A percentile compares a stretch with the other conserved stretches of the same genome.
These are phyloP conservation scores for Dendrocalamus latiflorus DNA, from an alignment of 202 grass and related monocot species.

Conservation along the genomic window DNA sequence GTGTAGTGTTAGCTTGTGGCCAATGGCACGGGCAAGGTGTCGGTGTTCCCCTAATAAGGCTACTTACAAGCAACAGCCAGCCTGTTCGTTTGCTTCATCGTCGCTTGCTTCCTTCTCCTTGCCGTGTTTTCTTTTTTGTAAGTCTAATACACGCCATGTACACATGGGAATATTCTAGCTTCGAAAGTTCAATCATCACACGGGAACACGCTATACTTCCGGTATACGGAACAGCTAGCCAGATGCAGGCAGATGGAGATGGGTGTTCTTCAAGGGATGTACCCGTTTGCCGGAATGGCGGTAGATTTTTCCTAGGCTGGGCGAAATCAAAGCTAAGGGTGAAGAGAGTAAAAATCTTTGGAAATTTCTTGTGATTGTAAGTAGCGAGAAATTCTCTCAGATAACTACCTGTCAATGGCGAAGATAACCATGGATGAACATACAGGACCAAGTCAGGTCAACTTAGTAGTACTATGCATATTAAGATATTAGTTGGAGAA, in stretches of 20 bases:
- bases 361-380: neutral
- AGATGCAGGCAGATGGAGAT: neutral
- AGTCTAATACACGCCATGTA: conserved; percentile 30
- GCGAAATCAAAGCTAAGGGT: neutral
- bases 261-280: conserved; percentile 12
- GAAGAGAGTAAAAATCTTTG: neutral
- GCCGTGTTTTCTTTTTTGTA: neutral
- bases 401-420: neutral
- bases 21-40: conserved; percentile 31
- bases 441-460: neutral
- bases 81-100: neutral
- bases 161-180: conserved; percentile 44
- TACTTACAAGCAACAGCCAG: conserved; percentile 57
- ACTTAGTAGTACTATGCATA: neutral
- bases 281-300: neutral
- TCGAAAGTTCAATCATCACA: conserved; percentile 33
- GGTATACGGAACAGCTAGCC: conserved; percentile 30
- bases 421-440: neutral
- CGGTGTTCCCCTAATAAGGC: conserved; percentile 27
- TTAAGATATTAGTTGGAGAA: neutral
- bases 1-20: neutral
- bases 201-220: conserved; percentile 16
- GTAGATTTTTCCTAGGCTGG: neutral
- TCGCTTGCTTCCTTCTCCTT: neutral
- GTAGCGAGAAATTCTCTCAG: neutral